Evolutionary conservation across 306 rosid genomes (phyloP), one percentile per base, ranked within the genome.

Genomic region (Vigna reflexopilosa): DNA sequence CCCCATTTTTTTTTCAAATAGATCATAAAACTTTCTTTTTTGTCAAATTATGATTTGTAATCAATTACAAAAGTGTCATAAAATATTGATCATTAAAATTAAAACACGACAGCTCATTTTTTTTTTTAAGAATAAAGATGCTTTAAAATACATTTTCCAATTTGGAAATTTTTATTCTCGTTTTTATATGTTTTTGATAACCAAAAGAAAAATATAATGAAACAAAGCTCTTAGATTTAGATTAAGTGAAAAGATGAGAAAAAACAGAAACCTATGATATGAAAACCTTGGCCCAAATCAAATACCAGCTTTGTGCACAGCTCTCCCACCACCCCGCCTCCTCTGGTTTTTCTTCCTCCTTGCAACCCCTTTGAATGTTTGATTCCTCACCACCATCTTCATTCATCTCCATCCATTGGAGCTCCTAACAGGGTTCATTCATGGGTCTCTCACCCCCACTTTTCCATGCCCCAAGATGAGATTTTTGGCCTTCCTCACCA

Each of bases 391-490:
- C 54, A 49, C 54, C 16, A 1, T 47, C 54, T 49, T 4, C 16
- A 55, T 56, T 20, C 30, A 22, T 54, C 81, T 40, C 49, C 59
- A 67, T 67, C 68, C 48, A 17, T 67, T 19, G 69, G 16, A 69
- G 10, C 59, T 67, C 50, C 24, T 67, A 67, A 42, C 36, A 17
- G 36, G 68, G 66, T 77, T 58, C 69, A 67, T 67, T 66, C 68
- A 77, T 78, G 82, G 82, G 50, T 78, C 70, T 49, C 66, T 50
- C 73, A 59, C 49, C 73, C 28, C 59, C 70, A 1, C 42, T 36
- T 4, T 81, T 59, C 30, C 36, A 68, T 75, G 30, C 67, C 12
- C 70, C 32, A 82, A 69, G 86, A 86, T 85, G 86, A 88, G 78
- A 62, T 15, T 68, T 54, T 77, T 81, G 4, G 0, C 58, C 8